Evolutionary conservation across 2,329 filamentous ascomycete species (phyloP).

Genomic region (Sclerotinia nivalis): DNA sequence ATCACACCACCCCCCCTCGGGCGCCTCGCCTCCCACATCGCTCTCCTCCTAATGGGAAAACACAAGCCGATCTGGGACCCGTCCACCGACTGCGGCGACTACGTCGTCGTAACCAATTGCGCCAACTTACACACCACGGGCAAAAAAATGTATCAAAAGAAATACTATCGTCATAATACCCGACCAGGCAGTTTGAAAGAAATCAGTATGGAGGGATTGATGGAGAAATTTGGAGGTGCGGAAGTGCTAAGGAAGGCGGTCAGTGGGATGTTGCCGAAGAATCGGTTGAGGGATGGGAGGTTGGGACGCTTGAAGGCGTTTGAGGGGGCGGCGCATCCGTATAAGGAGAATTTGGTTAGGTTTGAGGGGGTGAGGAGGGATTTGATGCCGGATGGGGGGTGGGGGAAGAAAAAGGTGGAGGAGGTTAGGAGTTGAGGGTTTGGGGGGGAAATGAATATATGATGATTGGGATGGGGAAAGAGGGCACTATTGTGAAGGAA

Average conservation of each 20-base stretch:
- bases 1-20: constrained; percentile 78
- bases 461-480: neutral
- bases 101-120: constrained; percentile 92
- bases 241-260: constrained; percentile 92
- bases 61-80: constrained; percentile 98
- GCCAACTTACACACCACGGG: constrained; percentile 84
- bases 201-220: constrained; percentile 93
- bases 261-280: constrained; percentile 97
- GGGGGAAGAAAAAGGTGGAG: constrained; percentile 9
- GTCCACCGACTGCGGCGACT: constrained; percentile 97
- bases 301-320: constrained; percentile 91
- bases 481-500: constrained; percentile 8
- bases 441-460: neutral
- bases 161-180: constrained; percentile 93
- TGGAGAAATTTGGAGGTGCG: constrained; percentile 88
- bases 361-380: constrained; percentile 57
- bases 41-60: constrained; percentile 91
- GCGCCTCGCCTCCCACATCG: constrained; percentile 84
- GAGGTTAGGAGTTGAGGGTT: constrained; percentile 3
- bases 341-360: constrained; percentile 81
- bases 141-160: constrained; percentile 90
- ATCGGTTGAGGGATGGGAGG: constrained; percentile 83
- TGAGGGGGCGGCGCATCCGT: constrained; percentile 89
- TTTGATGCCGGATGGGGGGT: constrained; percentile 34
- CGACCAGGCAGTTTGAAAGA: constrained; percentile 81